Base-by-base conservation (phyloP, 2,329 filamentous ascomycete species). In the Pseudogymnoascus sp. region DNA sequence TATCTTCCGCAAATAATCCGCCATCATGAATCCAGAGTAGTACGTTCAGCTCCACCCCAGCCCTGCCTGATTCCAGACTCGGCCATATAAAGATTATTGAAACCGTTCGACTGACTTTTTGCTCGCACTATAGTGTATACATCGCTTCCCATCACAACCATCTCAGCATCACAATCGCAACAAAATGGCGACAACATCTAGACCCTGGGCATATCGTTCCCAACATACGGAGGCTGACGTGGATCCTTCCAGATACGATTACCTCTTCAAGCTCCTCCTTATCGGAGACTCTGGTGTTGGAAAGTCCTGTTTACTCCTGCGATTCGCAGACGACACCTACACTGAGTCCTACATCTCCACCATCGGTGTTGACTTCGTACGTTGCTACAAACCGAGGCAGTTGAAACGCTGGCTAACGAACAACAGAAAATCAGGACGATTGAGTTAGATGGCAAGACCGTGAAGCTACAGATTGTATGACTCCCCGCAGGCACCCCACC, bases 251-350 rank as follows among this genome's bases (percentile, higher is more conserved):
- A 97, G 94, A 94, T 99, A 99, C 90, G 94, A 99, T 78, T 99
- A 99, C 79, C 92, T 99, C 75, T 99, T 99, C 88, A 99, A 99
- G 88, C 92, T 99, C 70, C 91, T 99, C 79, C 93, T 99, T 83
- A 99, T 99, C 87, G 94, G 94, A 80, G 94, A 99, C 79, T 99
- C 94, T 78, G 94, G 94, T 87, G 94, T 99, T 75, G 94, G 94
- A 89, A 99, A 99, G 89, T 99, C 94, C 75, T 99, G 94, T 81
- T 79, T 99, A 81, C 84, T 99, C 71, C 84, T 99, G 76, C 92
- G 94, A 82, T 99, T 99, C 76, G 94, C 94, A 75, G 94, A 97
- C 77, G 92, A 97, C 75, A 97, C 94, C 78, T 99, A 97, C 83
- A 99, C 94, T 66, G 94, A 97, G 82, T 96, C 91, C 77, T 99